Evolutionary conservation across 73 alveolate species (phyloP), one percentile per base, ranked within the genome.

Genomic region (Halteria grandinella): DNA sequence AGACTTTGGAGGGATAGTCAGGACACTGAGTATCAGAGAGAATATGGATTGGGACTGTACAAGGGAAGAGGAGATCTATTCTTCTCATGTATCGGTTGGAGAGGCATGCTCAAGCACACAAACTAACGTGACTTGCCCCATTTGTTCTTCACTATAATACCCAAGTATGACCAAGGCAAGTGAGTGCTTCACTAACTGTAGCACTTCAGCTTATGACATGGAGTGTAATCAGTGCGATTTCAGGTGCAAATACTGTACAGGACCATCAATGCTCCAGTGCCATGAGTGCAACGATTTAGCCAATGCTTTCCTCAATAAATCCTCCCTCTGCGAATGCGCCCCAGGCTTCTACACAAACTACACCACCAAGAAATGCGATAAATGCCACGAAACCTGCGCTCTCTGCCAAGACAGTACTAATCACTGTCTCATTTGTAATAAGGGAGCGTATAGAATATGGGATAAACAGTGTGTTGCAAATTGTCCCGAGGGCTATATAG

Each of bases 401-500:
- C 28, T 51, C 33, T 73, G 86, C 29, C 48, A 39, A 17, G 58
- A 73, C 29, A 40, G 77, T 3, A 73, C 86, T 21, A 57, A 73
- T 39, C 6, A 18, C 36, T 73, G 86, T 49, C 21, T 34, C 5
- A 59, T 53, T 1, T 73, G 86, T 40, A 28, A 75, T 1, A 48
- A 73, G 24, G 73, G 66, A n/a, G 75, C 51, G 1, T 73, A 73
- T 50, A 53, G 55, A 37, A 55, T 73, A 20, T 73, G 47, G 49
- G 58, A 73, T 57, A 40, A 57, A 23, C 18, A 73, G 27, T 73
- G 86, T 57, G 86, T 73, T 1, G 23, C 25, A n/a, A 36, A 2
- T 2, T 73, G 86, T 37, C 86, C 86, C n/a, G 11, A 20, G 33
- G 73, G 73, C 20, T 73, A 73, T 73, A 36, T 55, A 3, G 60